Conservation (phyloP, 2,329 filamentous ascomycete genomes). For the Paecilomyces sp. region DNA sequence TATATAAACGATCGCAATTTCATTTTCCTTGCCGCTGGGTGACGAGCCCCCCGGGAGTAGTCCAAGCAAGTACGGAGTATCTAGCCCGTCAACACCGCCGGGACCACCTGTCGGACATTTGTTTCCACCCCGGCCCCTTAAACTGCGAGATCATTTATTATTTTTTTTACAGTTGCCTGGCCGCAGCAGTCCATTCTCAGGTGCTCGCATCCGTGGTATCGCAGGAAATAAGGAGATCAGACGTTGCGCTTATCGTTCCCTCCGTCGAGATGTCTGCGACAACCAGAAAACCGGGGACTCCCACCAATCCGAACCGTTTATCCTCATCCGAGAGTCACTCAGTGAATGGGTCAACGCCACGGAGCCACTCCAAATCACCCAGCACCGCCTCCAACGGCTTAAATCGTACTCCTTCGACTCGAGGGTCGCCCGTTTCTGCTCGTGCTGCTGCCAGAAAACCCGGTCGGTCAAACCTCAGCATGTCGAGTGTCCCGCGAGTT, state of each 20-base stretch:
- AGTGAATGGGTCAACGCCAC: constrained; percentile 28
- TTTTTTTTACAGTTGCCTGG: neutral
- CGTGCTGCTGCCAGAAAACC: constrained; percentile 62
- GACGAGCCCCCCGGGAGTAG: neutral
- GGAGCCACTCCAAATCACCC: constrained; percentile 41
- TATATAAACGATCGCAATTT: neutral
- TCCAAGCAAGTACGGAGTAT: neutral
- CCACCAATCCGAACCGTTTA: constrained; percentile 25
- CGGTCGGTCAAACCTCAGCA: constrained; percentile 35
- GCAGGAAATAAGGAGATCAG: neutral
- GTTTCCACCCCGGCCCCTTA: neutral
- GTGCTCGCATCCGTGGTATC: neutral
- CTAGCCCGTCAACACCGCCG: neutral
- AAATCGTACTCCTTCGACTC: constrained; percentile 59
- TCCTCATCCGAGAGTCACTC: constrained; percentile 19
- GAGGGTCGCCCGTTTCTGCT: constrained; percentile 58
- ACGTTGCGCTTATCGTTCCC: neutral
- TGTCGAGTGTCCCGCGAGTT: constrained; percentile 37
- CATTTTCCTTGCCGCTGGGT: neutral
- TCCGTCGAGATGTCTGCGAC: constrained; percentile 33
- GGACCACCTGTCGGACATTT: neutral
- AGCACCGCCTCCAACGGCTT: constrained; percentile 42
- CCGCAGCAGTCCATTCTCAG: neutral
- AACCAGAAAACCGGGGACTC: constrained; percentile 35
- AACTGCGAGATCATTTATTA: neutral